Conservation (phyloP, 202 grass and related monocot species). For the Musa balbisiana region DNA sequence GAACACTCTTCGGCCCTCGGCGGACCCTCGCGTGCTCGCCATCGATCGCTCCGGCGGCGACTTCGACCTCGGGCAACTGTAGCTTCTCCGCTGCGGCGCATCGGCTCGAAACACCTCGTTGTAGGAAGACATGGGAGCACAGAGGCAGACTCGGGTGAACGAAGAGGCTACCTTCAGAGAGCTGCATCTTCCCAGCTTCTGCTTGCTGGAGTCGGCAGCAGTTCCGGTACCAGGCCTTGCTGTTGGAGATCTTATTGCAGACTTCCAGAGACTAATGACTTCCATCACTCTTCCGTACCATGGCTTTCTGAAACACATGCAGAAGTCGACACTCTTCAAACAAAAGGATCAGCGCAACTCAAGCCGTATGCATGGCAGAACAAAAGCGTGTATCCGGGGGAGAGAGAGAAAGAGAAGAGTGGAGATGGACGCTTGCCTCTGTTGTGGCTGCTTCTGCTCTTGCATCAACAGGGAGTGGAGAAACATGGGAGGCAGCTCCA, state of each 20-base stretch:
- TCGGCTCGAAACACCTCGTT: constrained; percentile 67
- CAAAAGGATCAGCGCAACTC: no score
- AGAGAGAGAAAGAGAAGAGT: background rate
- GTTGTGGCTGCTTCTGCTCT: constrained; percentile 41
- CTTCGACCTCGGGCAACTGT: constrained; percentile 75
- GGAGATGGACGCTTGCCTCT: constrained; percentile 28
- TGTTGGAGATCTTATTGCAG: constrained; percentile 14
- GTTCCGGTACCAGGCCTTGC: constrained; percentile 24
- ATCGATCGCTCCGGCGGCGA: constrained; percentile 26
- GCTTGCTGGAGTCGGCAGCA: constrained; percentile 20
- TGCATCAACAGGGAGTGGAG: constrained; percentile 57
- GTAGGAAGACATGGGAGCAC: constrained; percentile 87
- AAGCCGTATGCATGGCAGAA: no score
- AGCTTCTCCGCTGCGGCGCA: constrained; percentile 65
- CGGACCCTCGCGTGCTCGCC: background rate
- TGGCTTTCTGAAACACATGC: constrained; percentile 1
- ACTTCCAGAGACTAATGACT: constrained; percentile 40
- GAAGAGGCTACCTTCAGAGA: constrained; percentile 83
- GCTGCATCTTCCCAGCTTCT: constrained; percentile 61
- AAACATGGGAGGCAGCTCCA: constrained; percentile 33
- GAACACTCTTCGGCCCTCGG: constrained; percentile 48
- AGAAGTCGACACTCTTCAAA: no score
- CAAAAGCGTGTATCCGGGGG: background rate
- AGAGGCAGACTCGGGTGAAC: constrained; percentile 95
- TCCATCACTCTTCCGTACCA: constrained; percentile 14